phyloP scores from a whole-genome alignment of 2,329 filamentous ascomycete species.

The Graphium sp. region DNA sequence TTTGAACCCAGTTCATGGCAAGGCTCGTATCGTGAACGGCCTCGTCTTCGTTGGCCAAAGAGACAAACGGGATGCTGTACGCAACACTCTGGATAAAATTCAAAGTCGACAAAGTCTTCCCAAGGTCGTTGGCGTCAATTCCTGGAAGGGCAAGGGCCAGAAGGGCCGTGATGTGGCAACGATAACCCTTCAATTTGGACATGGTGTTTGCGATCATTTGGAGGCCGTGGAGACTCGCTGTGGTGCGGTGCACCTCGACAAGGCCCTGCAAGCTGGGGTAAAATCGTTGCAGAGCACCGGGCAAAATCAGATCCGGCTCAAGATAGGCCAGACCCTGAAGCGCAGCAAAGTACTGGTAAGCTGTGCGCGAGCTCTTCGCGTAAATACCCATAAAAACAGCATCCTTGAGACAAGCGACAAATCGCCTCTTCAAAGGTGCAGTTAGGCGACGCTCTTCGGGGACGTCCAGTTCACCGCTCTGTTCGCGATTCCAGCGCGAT shows the following conservation, averaged over 20 bases:
- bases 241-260: conserved; percentile 92
- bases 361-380: conserved; percentile 81
- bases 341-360: conserved; percentile 81
- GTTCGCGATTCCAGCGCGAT: conserved; percentile 92
- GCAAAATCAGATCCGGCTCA: conserved; percentile 80
- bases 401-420: conserved; percentile 76
- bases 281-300: conserved; percentile 85
- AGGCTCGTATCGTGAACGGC: conserved; percentile 57
- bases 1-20: conserved; percentile 85
- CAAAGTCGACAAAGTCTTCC: conserved; percentile 88
- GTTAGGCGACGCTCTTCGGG: conserved; percentile 67
- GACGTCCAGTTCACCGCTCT: conserved; percentile 78
- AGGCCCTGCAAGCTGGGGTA: conserved; percentile 94
- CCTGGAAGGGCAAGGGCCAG: conserved; percentile 86
- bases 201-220: conserved; percentile 88
- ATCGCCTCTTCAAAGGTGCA: conserved; percentile 66
- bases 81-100: conserved; percentile 92
- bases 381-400: conserved; percentile 98
- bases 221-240: conserved; percentile 78
- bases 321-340: conserved; percentile 80
- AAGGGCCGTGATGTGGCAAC: conserved; percentile 87
- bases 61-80: conserved; percentile 86
- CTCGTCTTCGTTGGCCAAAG: conserved; percentile 43
- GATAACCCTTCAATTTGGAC: conserved; percentile 84
- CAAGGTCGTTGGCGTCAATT: conserved; percentile 93